These are phyloP conservation scores for Wickerhamomyces mucosus DNA, from an alignment of 805 yeast species.

Conservation along the genomic window DNA sequence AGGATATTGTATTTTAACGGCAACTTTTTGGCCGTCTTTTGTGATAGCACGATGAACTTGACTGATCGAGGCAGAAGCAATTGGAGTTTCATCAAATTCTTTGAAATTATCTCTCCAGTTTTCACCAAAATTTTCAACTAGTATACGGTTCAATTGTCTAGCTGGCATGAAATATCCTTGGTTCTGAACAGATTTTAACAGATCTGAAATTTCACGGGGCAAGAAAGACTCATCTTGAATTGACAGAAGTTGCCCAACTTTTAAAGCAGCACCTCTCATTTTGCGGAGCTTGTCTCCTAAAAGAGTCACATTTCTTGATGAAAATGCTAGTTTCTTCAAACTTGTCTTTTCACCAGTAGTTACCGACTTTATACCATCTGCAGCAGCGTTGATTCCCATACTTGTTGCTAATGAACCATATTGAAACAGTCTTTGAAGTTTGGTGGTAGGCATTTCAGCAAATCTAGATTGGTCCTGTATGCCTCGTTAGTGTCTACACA, in stretches of 20 bases:
- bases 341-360: constrained; percentile 44
- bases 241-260: constrained; percentile 93
- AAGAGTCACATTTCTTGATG: constrained; percentile 77
- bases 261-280: constrained; percentile 99
- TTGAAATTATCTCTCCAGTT: constrained; percentile 71
- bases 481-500: background rate
- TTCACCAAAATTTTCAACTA: constrained; percentile 64
- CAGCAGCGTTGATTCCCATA: constrained; percentile 74
- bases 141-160: constrained; percentile 70
- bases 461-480: constrained; percentile 35
- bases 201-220: constrained; percentile 77
- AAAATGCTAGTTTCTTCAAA: constrained; percentile 52
- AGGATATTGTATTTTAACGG: constrained; percentile 94
- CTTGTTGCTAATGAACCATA: constrained; percentile 91
- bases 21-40: constrained; percentile 61
- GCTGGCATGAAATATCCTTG: constrained; percentile 96
- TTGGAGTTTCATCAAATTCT: constrained; percentile 76
- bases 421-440: constrained; percentile 85
- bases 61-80: constrained; percentile 97
- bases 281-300: constrained; percentile 81
- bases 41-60: constrained; percentile 87
- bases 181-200: constrained; percentile 79
- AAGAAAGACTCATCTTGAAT: constrained; percentile 84
- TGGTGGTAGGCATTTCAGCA: constrained; percentile 76
- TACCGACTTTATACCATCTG: constrained; percentile 63